Base-by-base conservation (phyloP, 2,329 filamentous ascomycete species). In the Aspergillus sojae region DNA sequence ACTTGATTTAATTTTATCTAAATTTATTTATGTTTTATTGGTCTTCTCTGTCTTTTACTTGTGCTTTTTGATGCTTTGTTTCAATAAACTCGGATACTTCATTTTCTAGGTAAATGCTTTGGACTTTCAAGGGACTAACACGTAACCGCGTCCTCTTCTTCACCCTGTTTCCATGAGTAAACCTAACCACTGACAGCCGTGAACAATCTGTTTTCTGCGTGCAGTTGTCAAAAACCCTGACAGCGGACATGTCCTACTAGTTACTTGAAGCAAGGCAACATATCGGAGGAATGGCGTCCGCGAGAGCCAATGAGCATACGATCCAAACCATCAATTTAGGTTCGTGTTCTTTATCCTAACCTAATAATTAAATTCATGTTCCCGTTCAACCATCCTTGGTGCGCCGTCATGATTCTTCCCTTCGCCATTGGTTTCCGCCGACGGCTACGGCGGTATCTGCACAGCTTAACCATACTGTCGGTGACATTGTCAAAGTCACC, bases 261-360 rank as follows among this genome's bases (percentile, higher is more conserved):
- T 21, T 52, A 57, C 32, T 39, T 26, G 32, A 58, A 61, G 56
- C 54, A 63, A 56, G 56, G 57, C 48, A 61, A 55, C 48, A 65
- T 58, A 26, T 65, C 61, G 64, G 61, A 65, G 58, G 61, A 61
- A 59, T 62, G 34, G 32, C 48, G 36, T 55, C 58, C 16, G 41
- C 28, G 30, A 19, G 28, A 48, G n/a, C 62, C 58, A 61, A 64
- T 61, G 30, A 26, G 45, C 52, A 26, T 14, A 39, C 36, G 34
- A 26, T 11, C 52, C 52, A 39, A 55, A n/a, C 5, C 7, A 16
- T 26, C 34, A 23, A 34, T 39, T 55, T 55, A 55, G 52, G 52
- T 55, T 39, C 52, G n/a, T 26, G 32, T 55, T 39, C n/a, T 55
- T 39, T 39, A 55, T 55, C 32, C 52, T 55, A 55, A 55, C 52